Evolutionary conservation across 306 rosid species (phyloP).

Genomic region (Quercus gilva): DNA sequence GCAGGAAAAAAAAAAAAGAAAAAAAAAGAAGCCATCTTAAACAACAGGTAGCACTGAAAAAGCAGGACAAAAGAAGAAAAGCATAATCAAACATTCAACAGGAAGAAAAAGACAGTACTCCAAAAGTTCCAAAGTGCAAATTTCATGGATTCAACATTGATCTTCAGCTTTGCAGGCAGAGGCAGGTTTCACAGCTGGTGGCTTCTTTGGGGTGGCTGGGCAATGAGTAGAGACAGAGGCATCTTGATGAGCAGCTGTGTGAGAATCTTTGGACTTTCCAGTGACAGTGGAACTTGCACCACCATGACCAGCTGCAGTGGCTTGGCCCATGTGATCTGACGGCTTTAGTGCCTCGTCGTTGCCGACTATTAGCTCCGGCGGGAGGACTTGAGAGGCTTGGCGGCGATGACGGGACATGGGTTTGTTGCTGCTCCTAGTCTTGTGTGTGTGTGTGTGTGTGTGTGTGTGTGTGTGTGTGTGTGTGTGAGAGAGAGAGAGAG

Average conservation of each 20-base stretch:
- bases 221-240: neutral
- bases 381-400: conserved; percentile 22
- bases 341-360: conserved; percentile 10
- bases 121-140: neutral
- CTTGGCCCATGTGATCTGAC: neutral
- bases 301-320: neutral
- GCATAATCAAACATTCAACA: neutral
- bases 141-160: neutral
- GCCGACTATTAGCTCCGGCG: conserved; percentile 19
- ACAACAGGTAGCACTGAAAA: neutral
- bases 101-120: neutral
- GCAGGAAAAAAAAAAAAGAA: no score
- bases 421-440: neutral
- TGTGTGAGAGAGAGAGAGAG: neutral
- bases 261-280: neutral
- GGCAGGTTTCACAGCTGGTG: conserved; percentile 15
- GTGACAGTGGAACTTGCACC: neutral
- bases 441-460: no score
- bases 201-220: conserved; percentile 19
- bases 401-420: conserved; percentile 33
- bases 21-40: neutral
- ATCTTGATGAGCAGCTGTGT: neutral
- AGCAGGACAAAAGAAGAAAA: neutral
- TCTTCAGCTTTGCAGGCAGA: conserved; percentile 12
- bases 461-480: no score